Conservation (phyloP, 164 flowering plant genomes). For the Aristolochia contorta region DNA sequence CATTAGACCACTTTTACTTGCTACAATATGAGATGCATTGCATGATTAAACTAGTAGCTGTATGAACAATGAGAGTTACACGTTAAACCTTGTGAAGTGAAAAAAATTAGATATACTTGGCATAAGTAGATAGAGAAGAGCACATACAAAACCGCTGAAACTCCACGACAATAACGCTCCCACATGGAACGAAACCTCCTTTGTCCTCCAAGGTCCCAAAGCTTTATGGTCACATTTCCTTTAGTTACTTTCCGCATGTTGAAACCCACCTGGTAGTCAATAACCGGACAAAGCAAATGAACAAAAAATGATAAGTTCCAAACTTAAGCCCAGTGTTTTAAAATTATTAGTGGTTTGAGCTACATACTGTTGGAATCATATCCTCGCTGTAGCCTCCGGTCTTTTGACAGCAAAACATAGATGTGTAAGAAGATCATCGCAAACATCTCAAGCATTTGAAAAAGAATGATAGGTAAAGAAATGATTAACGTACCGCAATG, state of each 20-base stretch:
- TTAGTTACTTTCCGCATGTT: slow-evolving; percentile 96
- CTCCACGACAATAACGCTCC: slow-evolving; percentile 97
- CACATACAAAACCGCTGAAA: slow-evolving; percentile 82
- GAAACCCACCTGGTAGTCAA: slow-evolving; percentile 60
- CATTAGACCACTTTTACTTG: too few relatives aligned
- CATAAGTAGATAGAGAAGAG: background rate
- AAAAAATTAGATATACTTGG: too few relatives aligned
- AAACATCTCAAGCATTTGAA: too few relatives aligned
- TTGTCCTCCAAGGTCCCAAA: slow-evolving; percentile 99
- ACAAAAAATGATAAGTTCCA: background rate
- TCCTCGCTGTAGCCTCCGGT: slow-evolving; percentile 98
- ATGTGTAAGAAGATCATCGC: too few relatives aligned
- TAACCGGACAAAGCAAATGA: too few relatives aligned
- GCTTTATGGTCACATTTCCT: slow-evolving; percentile 88
- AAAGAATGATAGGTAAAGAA: too few relatives aligned
- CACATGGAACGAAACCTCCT: slow-evolving; percentile 98
- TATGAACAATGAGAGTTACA: too few relatives aligned
- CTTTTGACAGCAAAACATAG: slow-evolving; percentile 21
- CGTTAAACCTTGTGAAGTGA: too few relatives aligned
- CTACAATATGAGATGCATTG: too few relatives aligned
- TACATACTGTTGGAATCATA: slow-evolving; percentile 93
- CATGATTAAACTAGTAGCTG: too few relatives aligned
- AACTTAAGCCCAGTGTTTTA: too few relatives aligned
- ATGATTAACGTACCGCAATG: slow-evolving; percentile 58
- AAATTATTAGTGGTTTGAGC: background rate